These are phyloP conservation scores for Lantana camara DNA, from an alignment of 257 asterid genomes.

Conservation along the genomic window DNA sequence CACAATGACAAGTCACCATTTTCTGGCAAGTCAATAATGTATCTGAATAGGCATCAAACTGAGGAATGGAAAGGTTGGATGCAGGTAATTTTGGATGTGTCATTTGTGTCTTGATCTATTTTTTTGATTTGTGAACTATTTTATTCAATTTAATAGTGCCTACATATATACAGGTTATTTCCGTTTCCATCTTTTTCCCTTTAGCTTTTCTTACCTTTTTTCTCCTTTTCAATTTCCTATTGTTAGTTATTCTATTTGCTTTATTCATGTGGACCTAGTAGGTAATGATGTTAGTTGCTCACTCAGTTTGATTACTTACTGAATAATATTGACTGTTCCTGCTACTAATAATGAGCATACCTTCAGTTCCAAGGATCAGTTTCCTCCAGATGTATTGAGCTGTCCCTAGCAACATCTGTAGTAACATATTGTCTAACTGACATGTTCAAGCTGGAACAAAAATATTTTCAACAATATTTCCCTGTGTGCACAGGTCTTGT, in stretches of 20 bases:
- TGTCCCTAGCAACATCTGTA: background rate
- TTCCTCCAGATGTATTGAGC: constrained; percentile 1
- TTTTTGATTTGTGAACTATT: constrained; percentile 11
- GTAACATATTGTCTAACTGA: background rate
- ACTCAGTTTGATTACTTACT: background rate
- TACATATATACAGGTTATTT: background rate
- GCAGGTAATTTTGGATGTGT: constrained; percentile 58
- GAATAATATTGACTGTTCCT: constrained; percentile 8
- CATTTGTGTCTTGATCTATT: constrained; percentile 5
- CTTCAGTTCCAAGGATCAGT: background rate
- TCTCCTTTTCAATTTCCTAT: background rate
- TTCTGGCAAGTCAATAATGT: constrained; percentile 81
- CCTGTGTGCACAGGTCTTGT: constrained; percentile 59
- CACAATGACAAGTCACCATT: constrained; percentile 82
- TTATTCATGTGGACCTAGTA: background rate
- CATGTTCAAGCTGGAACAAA: constrained; percentile 7
- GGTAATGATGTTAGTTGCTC: background rate
- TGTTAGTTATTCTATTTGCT: background rate
- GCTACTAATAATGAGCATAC: background rate
- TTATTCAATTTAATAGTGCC: constrained; percentile 1
- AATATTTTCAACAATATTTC: constrained; percentile 32
- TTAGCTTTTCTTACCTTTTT: background rate
- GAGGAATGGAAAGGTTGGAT: constrained; percentile 99
- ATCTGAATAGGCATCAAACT: constrained; percentile 91
- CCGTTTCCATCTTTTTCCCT: background rate